Conservation (phyloP, 1,284 basidiomycete species). For the Apiotrichum siamense region DNA sequence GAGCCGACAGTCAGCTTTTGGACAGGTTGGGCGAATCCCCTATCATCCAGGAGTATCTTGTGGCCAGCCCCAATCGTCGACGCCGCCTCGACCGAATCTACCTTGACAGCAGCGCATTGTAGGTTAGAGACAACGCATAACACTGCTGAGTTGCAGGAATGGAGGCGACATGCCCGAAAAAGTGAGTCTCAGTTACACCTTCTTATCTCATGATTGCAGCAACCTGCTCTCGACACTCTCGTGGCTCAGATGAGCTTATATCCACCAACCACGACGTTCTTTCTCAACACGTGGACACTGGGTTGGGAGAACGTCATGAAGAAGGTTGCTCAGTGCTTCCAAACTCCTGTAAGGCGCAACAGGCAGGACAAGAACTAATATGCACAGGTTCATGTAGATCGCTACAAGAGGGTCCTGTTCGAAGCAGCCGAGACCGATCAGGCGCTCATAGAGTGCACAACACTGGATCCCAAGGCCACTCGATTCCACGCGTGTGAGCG, state of each 20-base stretch:
- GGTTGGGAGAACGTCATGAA: slow-evolving; percentile 83
- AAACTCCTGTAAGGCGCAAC: slow-evolving; percentile 52
- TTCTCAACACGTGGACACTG: slow-evolving; percentile 88
- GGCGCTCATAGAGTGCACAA: slow-evolving; percentile 60
- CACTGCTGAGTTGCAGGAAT: neutral
- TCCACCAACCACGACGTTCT: slow-evolving; percentile 66
- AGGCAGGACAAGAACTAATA: neutral
- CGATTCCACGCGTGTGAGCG: slow-evolving; percentile 91
- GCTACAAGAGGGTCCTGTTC: slow-evolving; percentile 73
- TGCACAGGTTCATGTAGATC: slow-evolving; percentile 73
- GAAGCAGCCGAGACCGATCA: slow-evolving; percentile 55
- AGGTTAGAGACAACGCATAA: slow-evolving; percentile 10
- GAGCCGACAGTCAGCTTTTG: slow-evolving; percentile 75
- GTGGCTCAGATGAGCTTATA: slow-evolving; percentile 39
- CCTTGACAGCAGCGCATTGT: slow-evolving; percentile 61
- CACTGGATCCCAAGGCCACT: slow-evolving; percentile 56
- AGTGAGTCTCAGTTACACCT: slow-evolving; percentile 47
- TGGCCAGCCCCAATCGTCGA: slow-evolving; percentile 18
- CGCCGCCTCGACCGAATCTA: slow-evolving; percentile 66
- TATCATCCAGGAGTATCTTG: slow-evolving; percentile 63
- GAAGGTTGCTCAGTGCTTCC: slow-evolving; percentile 61
- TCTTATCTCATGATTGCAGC: neutral
- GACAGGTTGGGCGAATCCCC: slow-evolving; percentile 62
- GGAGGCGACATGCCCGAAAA: slow-evolving; percentile 60
- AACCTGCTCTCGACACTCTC: neutral